Base-by-base conservation (phyloP, 2,329 filamentous ascomycete species). In the Cladosporium phlei region DNA sequence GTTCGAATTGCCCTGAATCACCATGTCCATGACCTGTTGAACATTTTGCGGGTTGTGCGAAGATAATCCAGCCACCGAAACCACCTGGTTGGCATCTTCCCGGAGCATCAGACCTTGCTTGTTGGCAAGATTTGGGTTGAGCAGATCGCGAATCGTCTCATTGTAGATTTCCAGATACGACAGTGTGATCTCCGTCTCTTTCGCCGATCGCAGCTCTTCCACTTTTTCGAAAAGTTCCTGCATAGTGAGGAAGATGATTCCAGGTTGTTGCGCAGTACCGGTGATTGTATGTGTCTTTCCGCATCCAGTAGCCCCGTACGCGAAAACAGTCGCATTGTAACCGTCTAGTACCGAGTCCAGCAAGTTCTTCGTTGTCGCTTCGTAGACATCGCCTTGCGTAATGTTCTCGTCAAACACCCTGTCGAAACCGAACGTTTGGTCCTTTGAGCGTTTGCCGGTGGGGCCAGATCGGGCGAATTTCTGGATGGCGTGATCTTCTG, bases 111-210 rank as follows among this genome's bases (percentile, higher is more conserved):
- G 69, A 3, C 88, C 86, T 55, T 82, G 78, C 69, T 90, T 93
- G 68, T 69, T 89, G 68, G 83, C 86, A 28, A 84, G 86, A 19
- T 85, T 85, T 0, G 88, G 85, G n/a, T 93, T 85, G 33, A 98
- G 75, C 60, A 98, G 71, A 70, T 98, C 93, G 43, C 93, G 87
- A 59, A 98, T 98, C 0, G 90, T 96, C 71, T 98, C 93, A 65
- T 98, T 98, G 76, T 98, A 98, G 54, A 98, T 98, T 65, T 98
- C 93, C 28, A 98, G 77, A 61, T 97, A 98, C 0, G 90, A 96
- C 12, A 98, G 79, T 0, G 90, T 88, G 45, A 98, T 75, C 60
- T 97, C 93, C 3, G 89, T 93, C 21, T 82, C 76, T 68, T 96
- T 97, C 51, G 95, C 89, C 48, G 86, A 82, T 52, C 83, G 84